phyloP scores from a whole-genome alignment of 2,329 filamentous ascomycete genomes.

The Fusarium camptoceras region DNA sequence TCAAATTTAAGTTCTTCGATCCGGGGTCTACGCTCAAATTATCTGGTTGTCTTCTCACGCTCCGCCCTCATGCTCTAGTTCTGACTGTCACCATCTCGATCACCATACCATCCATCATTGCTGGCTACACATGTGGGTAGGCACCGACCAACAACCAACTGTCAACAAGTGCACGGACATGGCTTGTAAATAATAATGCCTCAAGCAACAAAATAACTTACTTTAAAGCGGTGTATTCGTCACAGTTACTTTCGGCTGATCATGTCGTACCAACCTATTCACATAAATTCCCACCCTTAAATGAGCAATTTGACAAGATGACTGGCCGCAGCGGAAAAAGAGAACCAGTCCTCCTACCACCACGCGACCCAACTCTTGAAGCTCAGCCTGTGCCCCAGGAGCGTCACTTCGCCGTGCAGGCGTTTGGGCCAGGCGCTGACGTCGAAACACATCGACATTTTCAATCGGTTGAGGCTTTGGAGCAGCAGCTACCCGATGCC shows the following conservation, averaged over 20 bases:
- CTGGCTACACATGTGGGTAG: not conserved
- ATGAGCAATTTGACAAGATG: slow-evolving; percentile 1
- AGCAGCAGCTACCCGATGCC: not conserved
- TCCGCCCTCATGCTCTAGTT: not conserved
- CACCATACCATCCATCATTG: not conserved
- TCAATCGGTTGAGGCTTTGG: slow-evolving; percentile 1
- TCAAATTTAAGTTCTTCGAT: not conserved
- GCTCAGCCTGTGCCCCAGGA: slow-evolving; percentile 8
- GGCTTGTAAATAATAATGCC: not conserved
- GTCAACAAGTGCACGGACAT: not conserved
- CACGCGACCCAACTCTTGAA: slow-evolving; percentile 12
- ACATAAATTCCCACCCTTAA: not conserved
- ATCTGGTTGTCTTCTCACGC: not conserved
- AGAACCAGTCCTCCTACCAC: slow-evolving; percentile 1
- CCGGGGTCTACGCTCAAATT: not conserved
- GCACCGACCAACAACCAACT: not conserved
- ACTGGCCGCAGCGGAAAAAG: slow-evolving; percentile 6
- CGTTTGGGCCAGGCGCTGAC: slow-evolving; percentile 10
- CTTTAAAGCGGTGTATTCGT: not conserved
- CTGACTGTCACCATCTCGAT: not conserved
- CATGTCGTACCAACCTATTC: not conserved
- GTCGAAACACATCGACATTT: not conserved
- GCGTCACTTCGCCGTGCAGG: slow-evolving; percentile 2
- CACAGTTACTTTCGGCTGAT: not conserved
- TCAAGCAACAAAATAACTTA: not conserved